Conservation (phyloP, 2,329 filamentous ascomycete genomes). For the Colletotrichum kahawae region DNA sequence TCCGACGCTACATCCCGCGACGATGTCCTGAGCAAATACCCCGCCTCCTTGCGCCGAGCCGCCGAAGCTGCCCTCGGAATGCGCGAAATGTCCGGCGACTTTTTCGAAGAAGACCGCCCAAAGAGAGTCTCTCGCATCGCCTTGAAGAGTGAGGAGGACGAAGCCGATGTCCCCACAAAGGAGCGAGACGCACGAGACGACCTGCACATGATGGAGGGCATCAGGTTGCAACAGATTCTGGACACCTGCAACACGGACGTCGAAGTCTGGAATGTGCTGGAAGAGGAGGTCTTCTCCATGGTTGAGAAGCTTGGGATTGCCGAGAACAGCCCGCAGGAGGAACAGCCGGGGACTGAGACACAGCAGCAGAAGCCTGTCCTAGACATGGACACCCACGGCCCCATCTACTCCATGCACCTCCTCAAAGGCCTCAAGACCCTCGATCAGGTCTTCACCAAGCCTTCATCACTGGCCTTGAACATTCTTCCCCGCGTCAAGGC, state of each 20-base stretch:
- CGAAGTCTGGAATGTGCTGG: conserved; percentile 70
- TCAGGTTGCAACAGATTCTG: conserved; percentile 60
- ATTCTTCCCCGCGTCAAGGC: conserved; percentile 71
- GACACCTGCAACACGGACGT: conserved; percentile 61
- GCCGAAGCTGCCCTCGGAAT: conserved; percentile 43
- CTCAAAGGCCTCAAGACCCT: conserved; percentile 61
- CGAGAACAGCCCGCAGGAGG: conserved; percentile 23
- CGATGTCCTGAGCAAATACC: conserved; percentile 41
- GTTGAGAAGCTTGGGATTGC: conserved; percentile 61
- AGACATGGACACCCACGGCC: conserved; percentile 63
- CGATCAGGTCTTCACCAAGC: conserved; percentile 58
- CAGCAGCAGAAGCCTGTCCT: conserved; percentile 29
- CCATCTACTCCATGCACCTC: conserved; percentile 68
- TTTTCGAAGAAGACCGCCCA: not conserved
- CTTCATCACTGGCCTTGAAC: conserved; percentile 64
- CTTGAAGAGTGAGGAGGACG: not conserved
- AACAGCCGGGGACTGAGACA: not conserved
- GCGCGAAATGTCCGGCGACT: conserved; percentile 32
- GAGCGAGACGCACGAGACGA: conserved; percentile 29
- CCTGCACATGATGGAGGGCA: conserved; percentile 43
- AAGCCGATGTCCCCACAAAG: not conserved
- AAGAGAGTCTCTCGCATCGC: not conserved
- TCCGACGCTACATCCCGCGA: conserved; percentile 36
- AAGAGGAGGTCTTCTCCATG: conserved; percentile 69
- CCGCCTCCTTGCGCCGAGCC: conserved; percentile 41